Percentiles rank a stretch among this genome's conserved stretches.
phyloP scores from a whole-genome alignment of 306 rosid species.

The Prinsepia uniflora region DNA sequence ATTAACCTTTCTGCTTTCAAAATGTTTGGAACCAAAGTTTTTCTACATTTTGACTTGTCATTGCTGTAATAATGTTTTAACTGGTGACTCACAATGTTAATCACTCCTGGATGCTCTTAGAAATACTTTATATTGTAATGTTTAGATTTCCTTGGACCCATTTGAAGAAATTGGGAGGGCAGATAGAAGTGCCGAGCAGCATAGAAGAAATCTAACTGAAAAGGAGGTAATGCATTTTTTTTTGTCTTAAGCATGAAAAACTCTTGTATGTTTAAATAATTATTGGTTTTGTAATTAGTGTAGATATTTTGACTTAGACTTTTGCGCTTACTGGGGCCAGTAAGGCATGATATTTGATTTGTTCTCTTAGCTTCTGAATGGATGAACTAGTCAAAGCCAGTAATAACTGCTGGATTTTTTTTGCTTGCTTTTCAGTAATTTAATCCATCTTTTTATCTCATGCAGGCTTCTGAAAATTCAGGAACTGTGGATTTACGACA shows the following conservation, averaged over 20 bases:
- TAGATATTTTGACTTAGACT: not conserved
- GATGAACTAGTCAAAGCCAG: slow-evolving; percentile 1
- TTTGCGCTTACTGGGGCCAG: not conserved
- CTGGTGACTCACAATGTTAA: slow-evolving; percentile 11
- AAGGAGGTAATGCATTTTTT: slow-evolving; percentile 63
- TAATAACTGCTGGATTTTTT: not conserved
- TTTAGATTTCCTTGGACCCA: slow-evolving; percentile 78
- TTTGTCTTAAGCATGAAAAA: slow-evolving; percentile 1
- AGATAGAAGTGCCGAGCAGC: slow-evolving; percentile 68
- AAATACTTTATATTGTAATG: slow-evolving; percentile 4
- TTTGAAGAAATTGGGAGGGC: slow-evolving; percentile 84
- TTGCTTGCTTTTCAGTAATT: not conserved
- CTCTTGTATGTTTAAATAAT: not conserved
- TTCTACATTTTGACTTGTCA: not conserved
- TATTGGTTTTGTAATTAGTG: not conserved
- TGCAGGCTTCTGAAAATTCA: slow-evolving; percentile 64
- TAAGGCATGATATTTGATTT: not conserved
- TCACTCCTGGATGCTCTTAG: slow-evolving; percentile 19
- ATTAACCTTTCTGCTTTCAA: not conserved
- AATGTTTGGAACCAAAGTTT: not conserved
- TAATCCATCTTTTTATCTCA: slow-evolving; percentile 26
- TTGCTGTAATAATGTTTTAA: slow-evolving; percentile 17
- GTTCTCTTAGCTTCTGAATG: not conserved
- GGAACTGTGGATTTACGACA: slow-evolving; percentile 83
- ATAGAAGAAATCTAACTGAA: slow-evolving; percentile 69